Evolutionary conservation across 192 early-diverging fungal genomes (phyloP).

Genomic region (Oehlia diaphana): DNA sequence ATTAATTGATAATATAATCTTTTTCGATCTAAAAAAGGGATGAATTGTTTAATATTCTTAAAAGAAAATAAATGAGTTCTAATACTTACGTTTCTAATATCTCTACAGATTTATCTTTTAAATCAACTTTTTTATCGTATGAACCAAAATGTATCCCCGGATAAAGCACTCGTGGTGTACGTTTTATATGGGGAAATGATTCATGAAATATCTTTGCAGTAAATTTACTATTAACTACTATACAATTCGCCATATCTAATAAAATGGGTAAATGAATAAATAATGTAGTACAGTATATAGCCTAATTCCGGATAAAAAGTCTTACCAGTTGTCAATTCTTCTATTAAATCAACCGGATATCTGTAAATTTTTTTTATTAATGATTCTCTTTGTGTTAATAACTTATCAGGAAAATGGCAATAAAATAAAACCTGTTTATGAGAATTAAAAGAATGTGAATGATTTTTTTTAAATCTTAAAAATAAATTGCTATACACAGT

Average conservation of each 20-base stretch:
- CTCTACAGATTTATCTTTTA: constrained; percentile 53
- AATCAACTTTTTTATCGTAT: constrained; percentile 66
- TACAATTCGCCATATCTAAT: constrained; percentile 78
- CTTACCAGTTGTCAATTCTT: constrained; percentile 82
- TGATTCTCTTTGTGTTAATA: constrained; percentile 66
- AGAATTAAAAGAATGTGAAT: background rate
- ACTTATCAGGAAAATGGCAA: constrained; percentile 94
- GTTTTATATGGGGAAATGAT: constrained; percentile 68
- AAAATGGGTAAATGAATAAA: background rate
- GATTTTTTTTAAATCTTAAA: background rate
- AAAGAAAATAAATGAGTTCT: constrained; percentile 19
- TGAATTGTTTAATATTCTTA: background rate
- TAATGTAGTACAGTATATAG: background rate
- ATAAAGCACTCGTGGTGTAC: constrained; percentile 71
- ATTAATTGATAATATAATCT: constrained; percentile 81
- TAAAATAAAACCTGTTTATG: constrained; percentile 81
- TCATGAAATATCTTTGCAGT: constrained; percentile 71
- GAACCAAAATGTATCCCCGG: constrained; percentile 78
- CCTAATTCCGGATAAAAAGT: background rate
- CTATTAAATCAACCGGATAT: constrained; percentile 77
- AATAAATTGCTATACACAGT: background rate
- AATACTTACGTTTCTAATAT: constrained; percentile 43
- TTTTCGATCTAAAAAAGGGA: constrained; percentile 24
- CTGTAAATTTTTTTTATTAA: constrained; percentile 72
- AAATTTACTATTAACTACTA: constrained; percentile 93